Base-by-base conservation (phyloP, 2,329 filamentous ascomycete genomes). In the Fusarium sacchari region DNA sequence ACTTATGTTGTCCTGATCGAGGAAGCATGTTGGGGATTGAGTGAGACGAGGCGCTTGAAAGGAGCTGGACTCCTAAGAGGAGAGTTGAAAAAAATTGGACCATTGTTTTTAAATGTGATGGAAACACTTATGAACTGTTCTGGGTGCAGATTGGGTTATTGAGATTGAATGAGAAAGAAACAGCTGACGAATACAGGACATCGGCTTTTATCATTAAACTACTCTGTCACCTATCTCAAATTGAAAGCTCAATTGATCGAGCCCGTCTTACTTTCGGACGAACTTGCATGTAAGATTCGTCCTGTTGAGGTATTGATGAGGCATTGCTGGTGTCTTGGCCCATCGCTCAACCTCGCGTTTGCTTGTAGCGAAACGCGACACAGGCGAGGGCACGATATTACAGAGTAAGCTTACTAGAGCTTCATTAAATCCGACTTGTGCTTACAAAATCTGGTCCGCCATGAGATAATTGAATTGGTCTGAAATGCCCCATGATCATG, bases 281-380 rank as follows among this genome's bases (percentile, higher is more conserved):
- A 30, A 6, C 1, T 30, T 17, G 17, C n/a, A 24, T 15, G 24
- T 49, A 47, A 30, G 15, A n/a, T 15, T 49, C 12, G 7, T 28
- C 22, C 13, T 49, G 24, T 28, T 39, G 15, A 7, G 20, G 26
- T 30, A 22, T 24, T 22, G 14, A 43, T n/a, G 32, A 44, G 24
- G n/a, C 24, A 11, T 18, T 47, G 34, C 15, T 18, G 18, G n/a
- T 15, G 46, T 26, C 13, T 32, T n/a, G 37, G 15, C 22, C 53
- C 22, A 50, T 66, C n/a, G 64, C 64, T 49, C 43, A 59, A 32
- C n/a, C 28, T 30, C 61, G 61, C 50, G 28, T 28, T 55, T 26
- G 28, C 11, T 28, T 52, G n/a, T 20, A 37, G 44, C 44, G 49
- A 42, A n/a, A 43, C 22, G 49, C 60, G 64, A 22, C 6, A 37